Percentiles rank a stretch among this genome's conserved stretches.
phyloP scores from a whole-genome alignment of 2,329 filamentous ascomycete species.

The Knufia fluminis region DNA sequence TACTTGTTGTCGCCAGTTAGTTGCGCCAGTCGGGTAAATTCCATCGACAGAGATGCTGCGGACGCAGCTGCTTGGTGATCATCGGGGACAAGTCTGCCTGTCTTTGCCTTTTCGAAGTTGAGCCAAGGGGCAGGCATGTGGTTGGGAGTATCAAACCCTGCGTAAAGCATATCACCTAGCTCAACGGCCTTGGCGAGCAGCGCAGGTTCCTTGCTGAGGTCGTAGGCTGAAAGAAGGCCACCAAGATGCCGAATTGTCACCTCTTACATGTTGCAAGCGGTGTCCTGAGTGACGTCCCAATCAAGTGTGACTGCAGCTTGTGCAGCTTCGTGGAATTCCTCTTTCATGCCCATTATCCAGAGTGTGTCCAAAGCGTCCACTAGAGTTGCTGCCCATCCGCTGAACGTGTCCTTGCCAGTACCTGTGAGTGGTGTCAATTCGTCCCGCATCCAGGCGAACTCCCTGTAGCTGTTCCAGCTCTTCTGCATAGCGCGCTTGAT shows the following conservation, averaged over 20 bases:
- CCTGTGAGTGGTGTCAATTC: conserved; percentile 52
- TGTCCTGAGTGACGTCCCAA: conserved; percentile 35
- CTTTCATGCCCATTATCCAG: conserved; percentile 60
- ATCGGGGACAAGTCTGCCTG: background rate
- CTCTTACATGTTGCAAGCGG: conserved; percentile 39
- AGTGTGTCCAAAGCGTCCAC: conserved; percentile 58
- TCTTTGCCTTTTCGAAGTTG: conserved; percentile 10
- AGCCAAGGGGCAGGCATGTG: conserved; percentile 20
- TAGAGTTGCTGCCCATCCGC: conserved; percentile 57
- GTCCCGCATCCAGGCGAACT: conserved; percentile 54
- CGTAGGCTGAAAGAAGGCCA: conserved; percentile 45
- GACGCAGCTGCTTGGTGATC: background rate
- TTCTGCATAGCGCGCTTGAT: background rate
- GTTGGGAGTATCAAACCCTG: conserved; percentile 30
- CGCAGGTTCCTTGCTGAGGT: conserved; percentile 40
- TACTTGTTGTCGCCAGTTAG: conserved; percentile 51
- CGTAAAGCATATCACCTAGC: conserved; percentile 46
- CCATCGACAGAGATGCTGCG: conserved; percentile 3
- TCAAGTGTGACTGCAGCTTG: conserved; percentile 47
- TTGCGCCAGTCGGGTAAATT: conserved; percentile 50
- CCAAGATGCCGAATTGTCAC: conserved; percentile 47
- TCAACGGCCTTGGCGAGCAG: conserved; percentile 45
- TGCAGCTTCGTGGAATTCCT: conserved; percentile 57
- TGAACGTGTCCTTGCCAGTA: conserved; percentile 46
- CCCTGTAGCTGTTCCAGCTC: conserved; percentile 52